Conservation (phyloP, 441 rosid genomes). For the Codiaeum variegatum region DNA sequence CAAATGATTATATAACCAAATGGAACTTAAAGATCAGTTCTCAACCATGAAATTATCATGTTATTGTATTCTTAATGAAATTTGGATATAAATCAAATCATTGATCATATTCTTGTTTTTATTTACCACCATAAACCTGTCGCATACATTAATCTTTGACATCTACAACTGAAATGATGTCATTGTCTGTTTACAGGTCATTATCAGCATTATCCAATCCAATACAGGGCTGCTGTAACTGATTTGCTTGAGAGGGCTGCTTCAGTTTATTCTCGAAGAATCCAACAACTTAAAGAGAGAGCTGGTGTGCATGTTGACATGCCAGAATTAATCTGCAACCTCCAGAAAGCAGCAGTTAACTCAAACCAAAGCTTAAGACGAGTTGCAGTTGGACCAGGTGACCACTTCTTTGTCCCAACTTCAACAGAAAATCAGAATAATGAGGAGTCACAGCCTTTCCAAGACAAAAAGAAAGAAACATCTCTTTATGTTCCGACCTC, state of each 20-base stretch:
- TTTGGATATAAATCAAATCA: not conserved
- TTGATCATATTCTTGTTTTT: not conserved
- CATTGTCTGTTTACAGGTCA: constrained; percentile 58
- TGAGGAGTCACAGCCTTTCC: constrained; percentile 37
- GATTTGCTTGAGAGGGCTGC: constrained; percentile 63
- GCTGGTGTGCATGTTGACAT: constrained; percentile 59
- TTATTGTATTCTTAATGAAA: not conserved
- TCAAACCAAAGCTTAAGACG: constrained; percentile 85
- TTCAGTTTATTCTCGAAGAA: constrained; percentile 48
- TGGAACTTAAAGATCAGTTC: not conserved
- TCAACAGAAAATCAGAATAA: constrained; percentile 43
- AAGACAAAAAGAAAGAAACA: constrained; percentile 52
- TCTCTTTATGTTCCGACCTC: constrained; percentile 38
- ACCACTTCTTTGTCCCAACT: constrained; percentile 78
- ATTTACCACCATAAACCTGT: not conserved
- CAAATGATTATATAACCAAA: too few relatives aligned
- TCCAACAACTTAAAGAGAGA: constrained; percentile 58
- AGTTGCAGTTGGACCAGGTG: constrained; percentile 73
- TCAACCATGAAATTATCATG: not conserved
- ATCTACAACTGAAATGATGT: constrained; percentile 9
- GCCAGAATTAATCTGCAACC: constrained; percentile 71
- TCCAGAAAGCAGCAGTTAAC: constrained; percentile 80
- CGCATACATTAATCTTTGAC: not conserved
- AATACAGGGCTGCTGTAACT: constrained; percentile 67
- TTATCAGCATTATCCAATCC: constrained; percentile 67